Conservation (phyloP, 495 filamentous ascomycete species). For the Glutinoglossum americanum region DNA sequence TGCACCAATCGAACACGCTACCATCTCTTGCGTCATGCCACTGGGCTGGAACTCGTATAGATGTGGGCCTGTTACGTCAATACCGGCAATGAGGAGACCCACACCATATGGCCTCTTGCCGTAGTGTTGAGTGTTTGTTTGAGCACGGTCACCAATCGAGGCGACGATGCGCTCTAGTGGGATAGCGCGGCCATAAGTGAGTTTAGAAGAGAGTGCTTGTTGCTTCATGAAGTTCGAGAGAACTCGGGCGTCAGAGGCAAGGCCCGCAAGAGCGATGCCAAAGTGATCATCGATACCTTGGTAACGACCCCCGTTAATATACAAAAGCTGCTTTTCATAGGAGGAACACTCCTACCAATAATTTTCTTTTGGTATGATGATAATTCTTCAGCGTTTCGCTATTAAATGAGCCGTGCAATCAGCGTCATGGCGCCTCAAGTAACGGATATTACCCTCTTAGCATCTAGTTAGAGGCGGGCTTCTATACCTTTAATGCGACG, state of each 20-base stretch:
- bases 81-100: slow-evolving; percentile 77
- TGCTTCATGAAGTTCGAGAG: slow-evolving; percentile 99
- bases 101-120: slow-evolving; percentile 94
- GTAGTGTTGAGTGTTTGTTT: slow-evolving; percentile 95
- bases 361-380: slow-evolving; percentile 99
- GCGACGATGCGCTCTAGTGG: slow-evolving; percentile 68
- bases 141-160: slow-evolving; percentile 86
- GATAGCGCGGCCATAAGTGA: slow-evolving; percentile 87
- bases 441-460: background rate
- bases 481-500: slow-evolving; percentile 84
- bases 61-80: slow-evolving; percentile 83
- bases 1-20: slow-evolving; percentile 85
- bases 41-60: slow-evolving; percentile 96
- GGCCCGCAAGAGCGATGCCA: slow-evolving; percentile 85
- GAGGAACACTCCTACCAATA: slow-evolving; percentile 26
- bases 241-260: slow-evolving; percentile 93
- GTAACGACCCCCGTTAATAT: background rate
- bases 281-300: slow-evolving; percentile 71
- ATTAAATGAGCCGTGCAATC: background rate
- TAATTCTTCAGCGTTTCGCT: slow-evolving; percentile 98
- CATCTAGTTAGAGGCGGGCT: background rate
- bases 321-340: background rate
- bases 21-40: slow-evolving; percentile 91
- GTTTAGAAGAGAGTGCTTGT: slow-evolving; percentile 82
- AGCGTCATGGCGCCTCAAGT: background rate